A percentile compares a stretch with the other conserved stretches of the same genome.
These are phyloP conservation scores for Stylosanthes scabra DNA, from an alignment of 331 rosid species.

Conservation along the genomic window DNA sequence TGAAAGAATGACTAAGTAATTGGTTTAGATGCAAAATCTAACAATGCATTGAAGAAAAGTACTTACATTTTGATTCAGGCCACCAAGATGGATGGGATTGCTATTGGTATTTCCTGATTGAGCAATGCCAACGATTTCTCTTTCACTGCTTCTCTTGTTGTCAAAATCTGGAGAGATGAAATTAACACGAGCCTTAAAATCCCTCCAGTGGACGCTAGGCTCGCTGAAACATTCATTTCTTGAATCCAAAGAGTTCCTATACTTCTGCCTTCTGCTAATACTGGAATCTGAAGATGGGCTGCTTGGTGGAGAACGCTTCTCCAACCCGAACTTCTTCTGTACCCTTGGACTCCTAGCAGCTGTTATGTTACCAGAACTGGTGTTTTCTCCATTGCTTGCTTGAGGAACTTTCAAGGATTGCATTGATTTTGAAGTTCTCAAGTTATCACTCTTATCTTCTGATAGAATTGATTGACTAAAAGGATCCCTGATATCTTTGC, in stretches of 20 bases:
- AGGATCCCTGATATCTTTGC: constrained; percentile 46
- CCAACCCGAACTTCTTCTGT: constrained; percentile 61
- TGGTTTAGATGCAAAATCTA: constrained; percentile 18
- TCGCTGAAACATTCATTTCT: constrained; percentile 45
- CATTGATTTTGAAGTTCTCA: constrained; percentile 47
- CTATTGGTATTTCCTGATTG: constrained; percentile 43
- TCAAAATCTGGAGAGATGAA: constrained; percentile 59
- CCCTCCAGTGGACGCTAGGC: constrained; percentile 44
- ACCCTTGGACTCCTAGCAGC: constrained; percentile 63
- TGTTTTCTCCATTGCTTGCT: constrained; percentile 43
- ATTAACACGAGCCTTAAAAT: constrained; percentile 46
- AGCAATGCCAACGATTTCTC: constrained; percentile 49
- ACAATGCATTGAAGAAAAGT: constrained; percentile 20
- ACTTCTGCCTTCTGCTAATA: constrained; percentile 49
- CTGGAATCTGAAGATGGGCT: constrained; percentile 55
- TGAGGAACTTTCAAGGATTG: constrained; percentile 48
- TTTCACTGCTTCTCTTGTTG: constrained; percentile 46
- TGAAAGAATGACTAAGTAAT: constrained; percentile 33
- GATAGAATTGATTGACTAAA: constrained; percentile 38
- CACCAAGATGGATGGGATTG: constrained; percentile 37
- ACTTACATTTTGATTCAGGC: constrained; percentile 58
- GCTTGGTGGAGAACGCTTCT: constrained; percentile 61
- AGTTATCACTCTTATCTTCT: constrained; percentile 43
- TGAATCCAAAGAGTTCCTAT: constrained; percentile 44
- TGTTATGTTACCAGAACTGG: constrained; percentile 43